phyloP scores from a whole-genome alignment of 345 rosid genomes.

The Boechera divaricarpa region DNA sequence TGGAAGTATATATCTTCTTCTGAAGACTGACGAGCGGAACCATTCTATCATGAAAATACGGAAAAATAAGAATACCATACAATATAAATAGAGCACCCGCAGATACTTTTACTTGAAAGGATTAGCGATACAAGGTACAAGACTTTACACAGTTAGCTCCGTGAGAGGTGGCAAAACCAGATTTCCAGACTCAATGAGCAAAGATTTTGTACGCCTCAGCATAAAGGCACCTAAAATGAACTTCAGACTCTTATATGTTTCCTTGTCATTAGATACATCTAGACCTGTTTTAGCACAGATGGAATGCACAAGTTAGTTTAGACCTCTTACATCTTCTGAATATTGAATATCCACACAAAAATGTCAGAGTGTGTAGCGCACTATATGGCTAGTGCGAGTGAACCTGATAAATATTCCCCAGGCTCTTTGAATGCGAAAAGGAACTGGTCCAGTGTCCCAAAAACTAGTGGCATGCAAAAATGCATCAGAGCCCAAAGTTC shows the following conservation, averaged over 20 bases:
- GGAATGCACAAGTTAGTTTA: constrained; percentile 3
- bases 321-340: constrained; percentile 2
- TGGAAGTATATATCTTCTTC: constrained; percentile 75
- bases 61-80: not conserved
- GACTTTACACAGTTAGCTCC: constrained; percentile 75
- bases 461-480: constrained; percentile 88
- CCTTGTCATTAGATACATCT: constrained; percentile 50
- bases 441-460: constrained; percentile 78
- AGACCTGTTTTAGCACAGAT: constrained; percentile 48
- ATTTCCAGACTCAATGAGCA: constrained; percentile 75
- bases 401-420: constrained; percentile 66
- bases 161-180: constrained; percentile 81
- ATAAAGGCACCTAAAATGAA: constrained; percentile 72
- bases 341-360: constrained; percentile 13
- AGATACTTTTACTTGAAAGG: constrained; percentile 14
- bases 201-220: constrained; percentile 82
- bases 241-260: constrained; percentile 60
- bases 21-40: constrained; percentile 77
- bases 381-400: constrained; percentile 9
- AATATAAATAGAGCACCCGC: constrained; percentile 1
- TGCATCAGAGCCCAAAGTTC: constrained; percentile 98
- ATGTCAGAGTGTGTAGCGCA: constrained; percentile 1
- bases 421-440: constrained; percentile 72
- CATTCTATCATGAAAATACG: constrained; percentile 58
- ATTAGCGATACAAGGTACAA: constrained; percentile 14